phyloP scores from a whole-genome alignment of 352 stramenopile genomes.

The Blastocystis sp. region DNA sequence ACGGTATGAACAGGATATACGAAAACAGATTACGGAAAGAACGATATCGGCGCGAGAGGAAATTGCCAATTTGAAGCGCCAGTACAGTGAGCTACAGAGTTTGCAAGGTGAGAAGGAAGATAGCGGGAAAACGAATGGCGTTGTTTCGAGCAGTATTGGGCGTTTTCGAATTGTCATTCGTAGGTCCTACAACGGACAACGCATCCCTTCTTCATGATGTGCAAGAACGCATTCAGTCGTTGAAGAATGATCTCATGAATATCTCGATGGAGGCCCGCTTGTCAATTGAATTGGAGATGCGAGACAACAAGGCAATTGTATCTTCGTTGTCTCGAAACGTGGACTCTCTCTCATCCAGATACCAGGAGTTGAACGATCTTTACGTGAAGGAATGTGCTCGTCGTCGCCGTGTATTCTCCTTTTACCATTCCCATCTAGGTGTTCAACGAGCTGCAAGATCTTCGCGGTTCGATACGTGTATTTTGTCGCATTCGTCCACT shows the following conservation, averaged over 20 bases:
- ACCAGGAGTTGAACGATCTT: neutral
- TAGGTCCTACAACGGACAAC: neutral
- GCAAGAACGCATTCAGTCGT: neutral
- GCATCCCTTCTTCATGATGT: neutral
- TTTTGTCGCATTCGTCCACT: constrained; percentile 48
- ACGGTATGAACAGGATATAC: constrained; percentile 21
- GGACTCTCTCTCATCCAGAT: neutral
- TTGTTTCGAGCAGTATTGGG: too few relatives aligned
- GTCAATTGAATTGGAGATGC: constrained; percentile 34
- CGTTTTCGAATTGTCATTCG: too few relatives aligned
- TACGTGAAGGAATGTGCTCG: constrained; percentile 23
- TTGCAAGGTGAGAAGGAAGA: neutral
- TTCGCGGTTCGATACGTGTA: constrained; percentile 34
- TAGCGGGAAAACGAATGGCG: too few relatives aligned
- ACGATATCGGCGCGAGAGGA: neutral
- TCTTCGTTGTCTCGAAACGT: neutral
- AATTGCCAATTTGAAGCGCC: neutral
- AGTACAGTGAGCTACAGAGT: neutral
- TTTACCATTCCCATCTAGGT: neutral
- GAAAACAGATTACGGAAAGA: neutral
- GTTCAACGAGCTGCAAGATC: constrained; percentile 45
- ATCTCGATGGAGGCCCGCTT: constrained; percentile 15
- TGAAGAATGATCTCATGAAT: constrained; percentile 33
- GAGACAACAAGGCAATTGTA: neutral
- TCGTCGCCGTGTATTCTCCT: neutral